phyloP scores from a whole-genome alignment of 2,329 filamentous ascomycete genomes.

The Monilinia polystroma region DNA sequence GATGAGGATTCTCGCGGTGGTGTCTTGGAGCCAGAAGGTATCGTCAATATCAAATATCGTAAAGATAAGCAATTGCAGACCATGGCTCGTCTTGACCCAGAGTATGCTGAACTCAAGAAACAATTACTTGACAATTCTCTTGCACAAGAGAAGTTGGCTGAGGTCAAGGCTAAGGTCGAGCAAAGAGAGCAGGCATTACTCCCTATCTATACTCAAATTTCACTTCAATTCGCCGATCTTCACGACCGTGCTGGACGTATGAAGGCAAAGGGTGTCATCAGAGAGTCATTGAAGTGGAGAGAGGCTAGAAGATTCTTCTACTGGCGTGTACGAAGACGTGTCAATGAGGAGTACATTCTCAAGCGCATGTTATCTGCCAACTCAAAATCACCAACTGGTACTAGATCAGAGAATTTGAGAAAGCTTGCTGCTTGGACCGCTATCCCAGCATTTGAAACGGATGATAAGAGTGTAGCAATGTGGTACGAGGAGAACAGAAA shows the following conservation, averaged over 20 bases:
- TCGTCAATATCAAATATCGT: slow-evolving; percentile 97
- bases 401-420: slow-evolving; percentile 66
- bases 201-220: slow-evolving; percentile 91
- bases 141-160: slow-evolving; percentile 69
- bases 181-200: slow-evolving; percentile 84
- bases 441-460: slow-evolving; percentile 71
- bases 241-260: slow-evolving; percentile 97
- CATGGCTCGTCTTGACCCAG: slow-evolving; percentile 88
- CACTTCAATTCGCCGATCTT: slow-evolving; percentile 94
- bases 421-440: slow-evolving; percentile 81
- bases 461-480: slow-evolving; percentile 79
- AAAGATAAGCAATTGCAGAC: slow-evolving; percentile 96
- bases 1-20: slow-evolving; percentile 92
- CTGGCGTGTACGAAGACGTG: slow-evolving; percentile 94
- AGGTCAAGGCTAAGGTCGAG: slow-evolving; percentile 80
- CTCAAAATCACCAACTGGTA: slow-evolving; percentile 46
- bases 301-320: slow-evolving; percentile 97
- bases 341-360: slow-evolving; percentile 97
- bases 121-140: slow-evolving; percentile 64
- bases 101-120: slow-evolving; percentile 81
- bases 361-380: slow-evolving; percentile 68
- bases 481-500: slow-evolving; percentile 98
- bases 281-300: slow-evolving; percentile 78
- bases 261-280: slow-evolving; percentile 95
- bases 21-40: slow-evolving; percentile 97